Base-by-base conservation (phyloP, 2,329 filamentous ascomycete genomes). In the Aspergillaceae sp. region DNA sequence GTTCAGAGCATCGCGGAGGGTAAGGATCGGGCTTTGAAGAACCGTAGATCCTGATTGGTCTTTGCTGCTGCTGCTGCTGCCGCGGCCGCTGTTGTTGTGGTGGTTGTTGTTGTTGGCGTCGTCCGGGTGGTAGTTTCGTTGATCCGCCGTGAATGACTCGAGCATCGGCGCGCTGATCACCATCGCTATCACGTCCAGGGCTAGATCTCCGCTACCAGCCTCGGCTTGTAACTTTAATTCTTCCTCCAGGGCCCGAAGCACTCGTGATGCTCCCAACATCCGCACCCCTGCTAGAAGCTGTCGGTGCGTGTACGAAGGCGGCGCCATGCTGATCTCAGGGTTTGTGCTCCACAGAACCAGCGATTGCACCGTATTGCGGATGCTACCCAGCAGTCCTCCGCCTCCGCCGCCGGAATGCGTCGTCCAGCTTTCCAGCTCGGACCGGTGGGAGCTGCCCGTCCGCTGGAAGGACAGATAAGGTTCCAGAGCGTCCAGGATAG, bases 231-330 rank as follows among this genome's bases (percentile, higher is more conserved):
- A 55, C 45, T 71, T 68, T 9, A 73, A 54, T 48, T 73, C 66
- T 29, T 70, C 68, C 30, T 73, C 50, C 6, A 74, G 46, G 5
- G 59, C 56, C 3, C 51, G 51, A 1, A 74, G 55, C 0, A 73
- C 62, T 19, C 62, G 58, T 6, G 61, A 51, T 1, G 70, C 56
- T 5, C 72, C 71, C 3, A 69, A 60, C n/a, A 72, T 61, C 4
- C 61, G 60, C 34, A 73, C 57, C 0, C 65, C 66, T 1, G 61
- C 57, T 5, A 74, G 64, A 10, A 82, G 56, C 50, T 77, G 72
- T n/a, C 71, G 71, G 51, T 78, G 76, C 0, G 74, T 76, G 56
- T 81, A 82, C 37, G 67, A 69, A 2, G 75, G 74, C 5, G 77
- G 76, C 2, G 73, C 71, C 44, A 75, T 72, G 50, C 70, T 74